Evolutionary conservation across 345 rosid genomes (phyloP).

Genomic region (Barbarea vulgaris): DNA sequence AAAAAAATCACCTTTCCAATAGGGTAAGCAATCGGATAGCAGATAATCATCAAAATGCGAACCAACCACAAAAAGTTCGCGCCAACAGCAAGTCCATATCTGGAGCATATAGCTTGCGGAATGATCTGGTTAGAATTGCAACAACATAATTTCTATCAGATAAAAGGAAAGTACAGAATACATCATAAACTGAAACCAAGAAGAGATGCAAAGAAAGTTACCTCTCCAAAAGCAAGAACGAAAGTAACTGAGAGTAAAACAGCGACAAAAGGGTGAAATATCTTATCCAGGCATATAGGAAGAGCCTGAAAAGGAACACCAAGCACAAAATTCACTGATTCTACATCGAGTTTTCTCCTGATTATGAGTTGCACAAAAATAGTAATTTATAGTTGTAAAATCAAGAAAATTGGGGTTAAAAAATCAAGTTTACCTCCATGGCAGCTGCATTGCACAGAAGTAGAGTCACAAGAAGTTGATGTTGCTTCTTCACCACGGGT

Average conservation of each 20-base stretch:
- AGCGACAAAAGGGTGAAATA: constrained; percentile 82
- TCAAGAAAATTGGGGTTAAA: background rate
- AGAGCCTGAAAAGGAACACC: constrained; percentile 58
- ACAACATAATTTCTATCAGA: background rate
- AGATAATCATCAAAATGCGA: constrained; percentile 66
- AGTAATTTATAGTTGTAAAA: background rate
- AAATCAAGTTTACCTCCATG: constrained; percentile 60
- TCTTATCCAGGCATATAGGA: constrained; percentile 75
- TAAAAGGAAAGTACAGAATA: background rate
- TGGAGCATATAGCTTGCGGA: constrained; percentile 82
- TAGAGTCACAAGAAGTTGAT: constrained; percentile 80
- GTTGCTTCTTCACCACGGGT: constrained; percentile 82
- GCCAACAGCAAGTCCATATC: constrained; percentile 80
- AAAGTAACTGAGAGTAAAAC: constrained; percentile 79
- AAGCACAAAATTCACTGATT: background rate
- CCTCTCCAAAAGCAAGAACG: constrained; percentile 87
- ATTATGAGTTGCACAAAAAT: background rate
- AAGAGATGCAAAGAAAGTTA: constrained; percentile 28
- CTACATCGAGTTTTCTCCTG: background rate
- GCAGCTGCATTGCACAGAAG: constrained; percentile 83
- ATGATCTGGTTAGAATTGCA: constrained; percentile 48
- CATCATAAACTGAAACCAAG: background rate
- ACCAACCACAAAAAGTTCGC: constrained; percentile 79
- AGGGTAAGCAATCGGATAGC: constrained; percentile 79
- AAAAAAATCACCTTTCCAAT: constrained; percentile 65